A percentile compares a stretch with the other conserved stretches of the same genome.
Conservation (phyloP, 2,329 filamentous ascomycete genomes). For the Ceratocystis alfenasii region DNA sequence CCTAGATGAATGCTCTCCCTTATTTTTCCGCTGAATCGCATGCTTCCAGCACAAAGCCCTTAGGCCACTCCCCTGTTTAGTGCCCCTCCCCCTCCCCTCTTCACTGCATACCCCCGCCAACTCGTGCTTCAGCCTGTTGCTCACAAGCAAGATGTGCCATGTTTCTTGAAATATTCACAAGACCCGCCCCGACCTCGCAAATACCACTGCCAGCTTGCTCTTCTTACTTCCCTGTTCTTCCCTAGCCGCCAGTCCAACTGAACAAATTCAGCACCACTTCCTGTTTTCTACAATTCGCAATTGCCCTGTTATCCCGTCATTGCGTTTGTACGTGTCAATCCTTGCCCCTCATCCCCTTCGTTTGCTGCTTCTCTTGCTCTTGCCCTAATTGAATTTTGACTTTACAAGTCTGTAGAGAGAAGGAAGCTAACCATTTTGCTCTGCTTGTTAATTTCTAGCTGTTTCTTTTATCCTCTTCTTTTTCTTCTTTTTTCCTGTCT, state of each 20-base stretch:
- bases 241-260: conserved; percentile 10
- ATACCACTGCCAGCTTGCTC: neutral
- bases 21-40: neutral
- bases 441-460: conserved; percentile 5
- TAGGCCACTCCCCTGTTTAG: neutral
- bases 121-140: neutral
- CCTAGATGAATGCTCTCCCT: neutral
- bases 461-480: conserved; percentile 3
- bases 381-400: conserved; percentile 13
- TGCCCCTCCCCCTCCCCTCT: neutral
- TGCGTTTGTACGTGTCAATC: conserved; percentile 11
- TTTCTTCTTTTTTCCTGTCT: conserved; percentile 12
- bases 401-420: conserved; percentile 1
- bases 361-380: conserved; percentile 5
- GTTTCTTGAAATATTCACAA: conserved; percentile 17
- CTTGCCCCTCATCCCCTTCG: conserved; percentile 9
- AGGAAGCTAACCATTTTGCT: conserved; percentile 16
- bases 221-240: neutral
- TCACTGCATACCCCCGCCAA: conserved; percentile 14
- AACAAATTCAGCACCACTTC: neutral
- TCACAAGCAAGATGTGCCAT: neutral
- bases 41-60: neutral
- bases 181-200: conserved; percentile 21
- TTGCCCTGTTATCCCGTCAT: conserved; percentile 5
- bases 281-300: conserved; percentile 1